These are phyloP conservation scores for Staphylotrichum longicolle DNA, from an alignment of 495 filamentous ascomycete species.

Conservation along the genomic window DNA sequence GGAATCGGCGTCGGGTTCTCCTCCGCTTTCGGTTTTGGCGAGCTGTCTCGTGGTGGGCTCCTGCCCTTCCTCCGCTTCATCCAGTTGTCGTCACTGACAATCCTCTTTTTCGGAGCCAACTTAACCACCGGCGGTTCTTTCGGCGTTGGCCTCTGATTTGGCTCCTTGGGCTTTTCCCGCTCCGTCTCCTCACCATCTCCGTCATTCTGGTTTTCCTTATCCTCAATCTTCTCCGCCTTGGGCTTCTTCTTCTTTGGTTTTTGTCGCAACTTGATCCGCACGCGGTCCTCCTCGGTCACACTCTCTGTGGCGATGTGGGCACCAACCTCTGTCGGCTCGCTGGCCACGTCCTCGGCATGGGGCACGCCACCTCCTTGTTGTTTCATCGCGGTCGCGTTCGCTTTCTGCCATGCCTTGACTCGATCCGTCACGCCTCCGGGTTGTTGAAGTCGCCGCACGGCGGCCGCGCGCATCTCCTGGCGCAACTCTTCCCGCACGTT, in stretches of 20 bases:
- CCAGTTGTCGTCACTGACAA: conserved; percentile 81
- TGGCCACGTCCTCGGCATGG: conserved; percentile 39
- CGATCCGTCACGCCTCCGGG: conserved; percentile 60
- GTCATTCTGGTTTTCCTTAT: conserved; percentile 28
- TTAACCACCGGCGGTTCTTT: conserved; percentile 25
- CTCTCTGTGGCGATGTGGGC: conserved; percentile 45
- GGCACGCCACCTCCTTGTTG: conserved; percentile 34
- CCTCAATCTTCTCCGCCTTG: conserved; percentile 25
- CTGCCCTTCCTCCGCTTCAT: conserved; percentile 53
- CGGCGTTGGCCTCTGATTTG: conserved; percentile 12
- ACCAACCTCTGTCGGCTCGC: conserved; percentile 46
- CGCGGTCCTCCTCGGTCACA: conserved; percentile 50
- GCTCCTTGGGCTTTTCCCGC: conserved; percentile 29
- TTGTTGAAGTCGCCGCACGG: conserved; percentile 46
- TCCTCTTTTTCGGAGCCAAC: conserved; percentile 63
- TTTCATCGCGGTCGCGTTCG: conserved; percentile 55
- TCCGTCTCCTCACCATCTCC: conserved; percentile 28
- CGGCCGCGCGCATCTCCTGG: conserved; percentile 50
- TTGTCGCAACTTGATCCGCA: conserved; percentile 47
- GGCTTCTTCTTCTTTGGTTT: conserved; percentile 37
- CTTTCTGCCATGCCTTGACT: conserved; percentile 76
- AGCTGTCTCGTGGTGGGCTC: conserved; percentile 38
- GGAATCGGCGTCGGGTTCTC: conserved; percentile 41
- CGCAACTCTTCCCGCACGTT: conserved; percentile 41
- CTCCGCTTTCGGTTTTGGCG: conserved; percentile 39